These are phyloP conservation scores for Chrysoporthe deuterocubensis DNA, from an alignment of 2,329 filamentous ascomycete genomes.

Conservation along the genomic window DNA sequence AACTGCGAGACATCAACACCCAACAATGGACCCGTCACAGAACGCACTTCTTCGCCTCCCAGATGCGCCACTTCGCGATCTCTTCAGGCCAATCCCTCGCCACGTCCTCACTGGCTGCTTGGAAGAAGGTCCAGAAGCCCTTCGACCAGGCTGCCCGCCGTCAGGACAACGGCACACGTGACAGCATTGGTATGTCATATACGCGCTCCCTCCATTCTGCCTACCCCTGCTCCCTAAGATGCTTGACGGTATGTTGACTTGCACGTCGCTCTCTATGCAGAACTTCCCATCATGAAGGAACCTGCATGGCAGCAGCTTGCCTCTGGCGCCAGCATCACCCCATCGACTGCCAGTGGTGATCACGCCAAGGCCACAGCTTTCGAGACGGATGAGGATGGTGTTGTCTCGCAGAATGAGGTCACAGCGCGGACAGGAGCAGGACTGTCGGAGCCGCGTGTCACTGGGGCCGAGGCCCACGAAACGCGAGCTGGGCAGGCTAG, in stretches of 20 bases:
- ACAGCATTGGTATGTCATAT: neutral
- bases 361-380: neutral
- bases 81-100: neutral
- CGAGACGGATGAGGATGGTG: neutral
- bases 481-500: neutral
- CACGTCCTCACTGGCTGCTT: neutral
- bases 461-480: neutral
- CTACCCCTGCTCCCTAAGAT: neutral
- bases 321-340: neutral
- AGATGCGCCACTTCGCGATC: neutral
- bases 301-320: conserved; percentile 23
- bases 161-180: neutral
- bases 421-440: neutral
- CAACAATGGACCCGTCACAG: neutral
- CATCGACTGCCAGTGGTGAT: neutral
- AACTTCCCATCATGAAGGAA: conserved; percentile 22
- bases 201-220: neutral
- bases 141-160: neutral
- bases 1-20: neutral
- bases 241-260: neutral
- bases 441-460: neutral
- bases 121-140: neutral
- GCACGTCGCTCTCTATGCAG: neutral
- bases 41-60: neutral
- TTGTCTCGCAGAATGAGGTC: neutral